phyloP scores from a whole-genome alignment of 2,329 filamentous ascomycete genomes.

The Sporothrix globosa region DNA sequence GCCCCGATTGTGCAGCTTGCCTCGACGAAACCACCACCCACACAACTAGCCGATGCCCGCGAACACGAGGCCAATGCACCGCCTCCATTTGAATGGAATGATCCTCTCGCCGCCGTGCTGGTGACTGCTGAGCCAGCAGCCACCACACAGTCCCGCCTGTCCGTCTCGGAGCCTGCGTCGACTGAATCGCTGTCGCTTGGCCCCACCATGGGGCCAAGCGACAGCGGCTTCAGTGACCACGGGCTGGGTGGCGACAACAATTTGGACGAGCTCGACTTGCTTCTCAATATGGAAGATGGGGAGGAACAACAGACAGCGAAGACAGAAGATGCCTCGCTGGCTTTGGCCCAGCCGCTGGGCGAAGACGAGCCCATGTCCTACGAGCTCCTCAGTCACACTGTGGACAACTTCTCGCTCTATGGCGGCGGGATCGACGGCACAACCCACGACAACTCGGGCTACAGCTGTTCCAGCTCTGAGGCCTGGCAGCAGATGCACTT shows the following conservation, averaged over 20 bases:
- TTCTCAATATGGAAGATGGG: neutral
- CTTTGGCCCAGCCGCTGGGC: neutral
- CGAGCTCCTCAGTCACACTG: slow-evolving; percentile 11
- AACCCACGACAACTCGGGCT: neutral
- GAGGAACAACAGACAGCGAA: neutral
- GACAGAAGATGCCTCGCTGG: too few relatives aligned
- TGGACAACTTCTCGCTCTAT: slow-evolving; percentile 19
- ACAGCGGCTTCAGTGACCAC: slow-evolving; percentile 2
- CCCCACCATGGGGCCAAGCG: neutral
- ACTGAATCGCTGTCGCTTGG: neutral
- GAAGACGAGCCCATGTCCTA: slow-evolving; percentile 22
- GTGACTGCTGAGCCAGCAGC: neutral
- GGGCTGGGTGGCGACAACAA: slow-evolving; percentile 5
- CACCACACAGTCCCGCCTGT: neutral
- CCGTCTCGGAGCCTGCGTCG: neutral
- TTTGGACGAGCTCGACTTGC: neutral
- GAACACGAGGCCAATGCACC: neutral
- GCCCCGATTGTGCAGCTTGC: neutral
- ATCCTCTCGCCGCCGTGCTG: neutral
- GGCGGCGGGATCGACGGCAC: neutral
- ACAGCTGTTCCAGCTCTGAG: slow-evolving; percentile 9
- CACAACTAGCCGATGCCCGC: neutral
- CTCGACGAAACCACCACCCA: neutral
- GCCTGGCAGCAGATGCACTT: slow-evolving; percentile 23
- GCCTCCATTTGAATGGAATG: slow-evolving; percentile 17